phyloP scores from a whole-genome alignment of 352 stramenopile species.

The Proteromonas lacertae region DNA sequence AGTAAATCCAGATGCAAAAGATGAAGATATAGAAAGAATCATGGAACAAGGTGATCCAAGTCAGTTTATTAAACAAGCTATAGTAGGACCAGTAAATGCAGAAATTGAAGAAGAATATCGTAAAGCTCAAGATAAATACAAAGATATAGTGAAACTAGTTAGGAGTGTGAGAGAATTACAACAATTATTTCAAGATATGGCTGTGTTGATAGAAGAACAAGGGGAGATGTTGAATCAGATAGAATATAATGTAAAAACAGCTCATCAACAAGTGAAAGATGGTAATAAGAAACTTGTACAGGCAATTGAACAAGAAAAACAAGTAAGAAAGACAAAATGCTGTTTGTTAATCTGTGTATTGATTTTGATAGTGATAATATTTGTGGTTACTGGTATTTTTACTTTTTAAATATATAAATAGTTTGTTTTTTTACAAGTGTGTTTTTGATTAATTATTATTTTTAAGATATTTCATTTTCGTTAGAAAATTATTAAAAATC shows the following conservation, averaged over 20 bases:
- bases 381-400: neutral
- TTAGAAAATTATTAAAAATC: too few species aligned
- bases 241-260: constrained; percentile 62
- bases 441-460: too few species aligned
- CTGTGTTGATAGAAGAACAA: constrained; percentile 73
- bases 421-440: too few species aligned
- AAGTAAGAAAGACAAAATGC: constrained; percentile 77
- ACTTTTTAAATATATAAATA: too few species aligned
- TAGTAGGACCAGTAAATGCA: constrained; percentile 28
- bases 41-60: constrained; percentile 31
- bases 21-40: constrained; percentile 77
- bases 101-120: constrained; percentile 43
- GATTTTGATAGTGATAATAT: constrained; percentile 14
- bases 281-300: constrained; percentile 68
- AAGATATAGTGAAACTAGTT: constrained; percentile 76
- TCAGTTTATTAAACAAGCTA: constrained; percentile 45
- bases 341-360: constrained; percentile 24
- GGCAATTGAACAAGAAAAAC: constrained; percentile 71
- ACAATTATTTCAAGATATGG: constrained; percentile 96
- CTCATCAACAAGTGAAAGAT: constrained; percentile 75
- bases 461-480: too few species aligned
- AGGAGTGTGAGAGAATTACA: constrained; percentile 75
- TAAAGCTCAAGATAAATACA: constrained; percentile 82
- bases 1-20: constrained; percentile 75
- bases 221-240: constrained; percentile 89